phyloP scores from a whole-genome alignment of 257 asterid genomes.

The Solanum neorickii region DNA sequence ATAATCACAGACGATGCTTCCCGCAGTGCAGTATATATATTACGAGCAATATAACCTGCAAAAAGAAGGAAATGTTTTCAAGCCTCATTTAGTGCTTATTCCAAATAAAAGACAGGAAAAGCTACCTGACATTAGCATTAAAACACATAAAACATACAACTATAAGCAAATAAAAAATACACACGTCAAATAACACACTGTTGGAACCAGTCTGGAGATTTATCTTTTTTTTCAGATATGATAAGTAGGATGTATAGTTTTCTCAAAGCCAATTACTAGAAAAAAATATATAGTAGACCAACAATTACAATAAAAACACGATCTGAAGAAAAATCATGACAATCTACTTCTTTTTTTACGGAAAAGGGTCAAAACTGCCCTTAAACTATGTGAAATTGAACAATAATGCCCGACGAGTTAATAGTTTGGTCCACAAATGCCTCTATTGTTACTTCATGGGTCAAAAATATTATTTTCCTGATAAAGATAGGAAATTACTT shows the following conservation, averaged over 20 bases:
- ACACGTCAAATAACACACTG: background rate
- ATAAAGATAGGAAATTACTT: background rate
- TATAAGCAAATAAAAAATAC: background rate
- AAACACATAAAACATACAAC: background rate
- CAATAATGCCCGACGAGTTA: background rate
- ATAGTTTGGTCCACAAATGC: background rate
- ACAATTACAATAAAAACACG: background rate
- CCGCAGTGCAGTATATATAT: constrained; percentile 32
- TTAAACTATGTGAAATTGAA: background rate
- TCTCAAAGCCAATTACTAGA: background rate
- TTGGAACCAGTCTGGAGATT: background rate
- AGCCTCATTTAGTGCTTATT: background rate
- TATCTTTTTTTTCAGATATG: background rate
- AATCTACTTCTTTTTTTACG: background rate
- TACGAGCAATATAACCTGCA: constrained; percentile 70
- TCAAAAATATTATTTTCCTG: background rate
- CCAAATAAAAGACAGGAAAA: background rate
- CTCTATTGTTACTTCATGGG: background rate
- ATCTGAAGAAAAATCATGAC: background rate
- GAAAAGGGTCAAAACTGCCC: background rate
- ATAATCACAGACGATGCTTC: constrained; percentile 56
- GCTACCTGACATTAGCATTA: background rate
- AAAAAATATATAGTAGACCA: background rate
- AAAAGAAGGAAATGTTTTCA: background rate
- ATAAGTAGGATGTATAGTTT: background rate